A percentile compares a stretch with the other conserved stretches of the same genome.
Conservation (phyloP, 2,329 filamentous ascomycete genomes). For the Hypoxylon sp. region DNA sequence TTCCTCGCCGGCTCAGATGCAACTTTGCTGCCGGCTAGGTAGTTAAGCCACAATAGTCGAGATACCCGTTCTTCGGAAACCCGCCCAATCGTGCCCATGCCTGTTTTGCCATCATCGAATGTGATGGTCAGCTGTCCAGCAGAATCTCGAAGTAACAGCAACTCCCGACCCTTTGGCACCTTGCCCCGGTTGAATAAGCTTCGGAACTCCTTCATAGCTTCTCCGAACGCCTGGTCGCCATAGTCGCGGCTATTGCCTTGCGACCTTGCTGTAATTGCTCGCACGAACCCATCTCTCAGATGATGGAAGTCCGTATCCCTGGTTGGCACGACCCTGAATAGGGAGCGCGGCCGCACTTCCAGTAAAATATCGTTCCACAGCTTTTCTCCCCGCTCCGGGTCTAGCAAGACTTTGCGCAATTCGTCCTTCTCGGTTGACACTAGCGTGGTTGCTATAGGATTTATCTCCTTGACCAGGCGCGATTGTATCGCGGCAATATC, state of each 20-base stretch:
- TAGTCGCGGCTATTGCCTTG: conserved; percentile 68
- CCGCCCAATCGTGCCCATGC: conserved; percentile 73
- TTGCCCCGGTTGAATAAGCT: conserved; percentile 83
- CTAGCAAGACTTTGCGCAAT: conserved; percentile 77
- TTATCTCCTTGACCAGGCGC: conserved; percentile 81
- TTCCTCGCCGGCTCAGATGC: conserved; percentile 85
- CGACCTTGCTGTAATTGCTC: conserved; percentile 83
- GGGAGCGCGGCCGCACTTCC: conserved; percentile 78
- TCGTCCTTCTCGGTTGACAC: conserved; percentile 85
- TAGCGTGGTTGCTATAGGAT: conserved; percentile 83
- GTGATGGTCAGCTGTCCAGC: conserved; percentile 77
- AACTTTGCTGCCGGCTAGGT: conserved; percentile 87
- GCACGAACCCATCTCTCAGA: conserved; percentile 90
- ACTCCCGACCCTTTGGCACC: conserved; percentile 83
- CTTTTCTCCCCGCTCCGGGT: conserved; percentile 76
- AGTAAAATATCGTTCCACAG: conserved; percentile 82
- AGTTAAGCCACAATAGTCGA: conserved; percentile 89
- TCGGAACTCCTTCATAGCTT: conserved; percentile 83
- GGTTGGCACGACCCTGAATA: conserved; percentile 89
- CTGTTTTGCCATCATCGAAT: conserved; percentile 70
- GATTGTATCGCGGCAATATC: conserved; percentile 87
- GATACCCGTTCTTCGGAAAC: conserved; percentile 86
- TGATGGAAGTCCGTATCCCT: conserved; percentile 95
- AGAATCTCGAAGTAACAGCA: conserved; percentile 79
- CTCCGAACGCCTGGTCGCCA: conserved; percentile 82